These are phyloP conservation scores for Tulasnella sp. DNA, from an alignment of 768 basidiomycete species.

Conservation along the genomic window DNA sequence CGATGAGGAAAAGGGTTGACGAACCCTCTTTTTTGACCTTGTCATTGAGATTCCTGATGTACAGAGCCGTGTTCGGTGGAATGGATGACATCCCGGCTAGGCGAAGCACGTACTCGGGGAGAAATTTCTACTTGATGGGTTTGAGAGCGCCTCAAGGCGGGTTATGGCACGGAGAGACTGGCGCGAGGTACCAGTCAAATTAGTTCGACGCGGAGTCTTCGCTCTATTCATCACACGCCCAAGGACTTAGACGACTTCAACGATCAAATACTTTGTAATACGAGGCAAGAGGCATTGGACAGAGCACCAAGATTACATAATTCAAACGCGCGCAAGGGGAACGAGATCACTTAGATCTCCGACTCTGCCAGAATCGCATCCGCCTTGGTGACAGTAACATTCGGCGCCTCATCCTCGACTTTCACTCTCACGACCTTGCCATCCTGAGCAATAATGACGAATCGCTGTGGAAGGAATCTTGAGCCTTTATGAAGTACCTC, in stretches of 20 bases:
- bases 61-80: conserved; percentile 81
- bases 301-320: background rate
- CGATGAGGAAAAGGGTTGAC: conserved; percentile 21
- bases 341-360: background rate
- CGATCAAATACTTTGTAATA: background rate
- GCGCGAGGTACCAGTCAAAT: background rate
- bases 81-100: conserved; percentile 33
- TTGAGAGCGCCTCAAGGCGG: background rate
- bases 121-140: background rate
- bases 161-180: background rate
- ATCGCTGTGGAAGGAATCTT: conserved; percentile 36
- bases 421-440: conserved; percentile 59
- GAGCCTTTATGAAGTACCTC: background rate
- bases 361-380: conserved; percentile 37
- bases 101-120: conserved; percentile 3
- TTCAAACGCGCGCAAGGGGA: background rate
- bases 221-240: background rate
- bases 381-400: conserved; percentile 46
- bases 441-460: conserved; percentile 60
- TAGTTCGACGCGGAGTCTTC: background rate
- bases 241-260: background rate
- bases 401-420: conserved; percentile 44
- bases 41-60: conserved; percentile 88
- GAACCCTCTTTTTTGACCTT: conserved; percentile 72
- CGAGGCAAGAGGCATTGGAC: background rate